Evolutionary conservation across 768 basidiomycete species (phyloP), one percentile per base, ranked within the genome.

Genomic region (Leccinum disarticulatum): DNA sequence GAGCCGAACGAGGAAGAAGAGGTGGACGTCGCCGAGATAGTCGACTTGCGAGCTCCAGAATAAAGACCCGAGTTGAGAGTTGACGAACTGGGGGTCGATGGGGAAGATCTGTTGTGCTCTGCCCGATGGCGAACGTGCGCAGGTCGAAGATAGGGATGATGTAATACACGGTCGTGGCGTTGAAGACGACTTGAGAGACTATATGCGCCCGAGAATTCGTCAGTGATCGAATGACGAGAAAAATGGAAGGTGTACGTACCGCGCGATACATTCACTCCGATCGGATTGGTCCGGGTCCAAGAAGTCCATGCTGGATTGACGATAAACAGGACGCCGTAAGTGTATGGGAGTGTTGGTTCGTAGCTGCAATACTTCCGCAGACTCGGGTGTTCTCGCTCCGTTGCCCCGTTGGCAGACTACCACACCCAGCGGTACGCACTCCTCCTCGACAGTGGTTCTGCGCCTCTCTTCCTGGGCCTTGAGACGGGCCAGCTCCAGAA

Each of bases 231-330:
- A 50, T 10, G 25, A 36, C 33, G 51, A 60, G 60, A 56, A 41
- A 17, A 15, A 54, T 31, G 54, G 57, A 58, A 61, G 19, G 15
- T 54, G 38, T n/a, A 79, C 84, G 56, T 73, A 91, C 90, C 84
- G 81, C 57, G 81, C 78, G 68, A 91, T 85, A 55, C 77, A 77
- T 54, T 84, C 80, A 57, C 79, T 83, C 52, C 56, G 62, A 52
- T 75, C 68, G 43, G 75, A 77, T 54, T 79, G 79, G 31, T 80
- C 72, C 11, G 71, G 73, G 60, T 81, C 83, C 74, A 93, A 84
- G 64, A 91, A 92, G 68, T 93, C 91, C 91, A 93, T 93, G 71
- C 90, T 91, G 25, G 90, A 90, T 76, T 91, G 90, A 59, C 88
- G 80, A 74, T 90, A 90, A 27, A 91, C 76, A 17, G 86, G 86